These are phyloP conservation scores for Citrus medica DNA, from an alignment of 345 rosid species.

Conservation along the genomic window DNA sequence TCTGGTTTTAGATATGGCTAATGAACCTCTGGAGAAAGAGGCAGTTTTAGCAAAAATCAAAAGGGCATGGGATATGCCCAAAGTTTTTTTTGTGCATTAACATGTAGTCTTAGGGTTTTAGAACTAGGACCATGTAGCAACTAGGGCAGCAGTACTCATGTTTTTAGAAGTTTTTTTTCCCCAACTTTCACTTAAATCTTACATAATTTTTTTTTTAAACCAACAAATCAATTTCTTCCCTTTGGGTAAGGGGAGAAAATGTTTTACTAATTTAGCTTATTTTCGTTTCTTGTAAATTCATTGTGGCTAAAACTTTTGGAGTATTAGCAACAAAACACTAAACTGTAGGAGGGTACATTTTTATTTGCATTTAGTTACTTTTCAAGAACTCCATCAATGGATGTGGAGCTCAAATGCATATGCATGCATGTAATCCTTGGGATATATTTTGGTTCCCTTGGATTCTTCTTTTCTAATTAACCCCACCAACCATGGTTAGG, in stretches of 20 bases:
- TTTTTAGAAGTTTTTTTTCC: conserved; percentile 29
- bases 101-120: conserved; percentile 58
- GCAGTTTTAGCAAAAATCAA: conserved; percentile 33
- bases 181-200: conserved; percentile 15
- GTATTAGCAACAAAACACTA: conserved; percentile 50
- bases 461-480: conserved; percentile 53
- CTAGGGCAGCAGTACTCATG: conserved; percentile 17
- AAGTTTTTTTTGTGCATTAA: conserved; percentile 32
- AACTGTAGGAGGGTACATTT: conserved; percentile 33
- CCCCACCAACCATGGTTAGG: conserved; percentile 84
- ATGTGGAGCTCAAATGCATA: conserved; percentile 65
- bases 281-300: conserved; percentile 39
- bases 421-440: conserved; percentile 67
- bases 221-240: conserved; percentile 32
- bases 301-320: conserved; percentile 57
- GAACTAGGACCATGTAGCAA: conserved; percentile 51
- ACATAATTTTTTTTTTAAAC: conserved; percentile 14
- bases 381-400: conserved; percentile 57
- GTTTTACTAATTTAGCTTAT: neutral
- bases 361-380: conserved; percentile 30
- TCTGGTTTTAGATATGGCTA: conserved; percentile 20
- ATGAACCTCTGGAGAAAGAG: conserved; percentile 33
- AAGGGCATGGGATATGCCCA: conserved; percentile 18
- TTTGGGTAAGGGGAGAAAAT: conserved; percentile 45
- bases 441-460: conserved; percentile 87